These are phyloP conservation scores for Fusarium euwallaceae DNA, from an alignment of 2,329 filamentous ascomycete species.

Conservation along the genomic window DNA sequence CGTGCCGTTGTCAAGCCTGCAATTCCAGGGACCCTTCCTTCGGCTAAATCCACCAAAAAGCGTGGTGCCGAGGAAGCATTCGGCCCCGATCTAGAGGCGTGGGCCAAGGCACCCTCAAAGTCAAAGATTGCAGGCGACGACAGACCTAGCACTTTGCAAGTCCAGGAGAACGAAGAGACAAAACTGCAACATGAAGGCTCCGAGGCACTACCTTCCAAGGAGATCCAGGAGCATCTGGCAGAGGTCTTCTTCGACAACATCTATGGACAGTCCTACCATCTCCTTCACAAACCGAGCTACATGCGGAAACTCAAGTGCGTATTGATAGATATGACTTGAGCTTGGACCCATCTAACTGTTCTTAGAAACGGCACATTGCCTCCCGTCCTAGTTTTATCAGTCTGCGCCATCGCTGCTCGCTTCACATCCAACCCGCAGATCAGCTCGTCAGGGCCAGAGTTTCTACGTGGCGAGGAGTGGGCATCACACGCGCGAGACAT, in stretches of 20 bases:
- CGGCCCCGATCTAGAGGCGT: constrained; percentile 82
- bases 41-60: constrained; percentile 75
- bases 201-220: constrained; percentile 84
- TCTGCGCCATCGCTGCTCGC: constrained; percentile 94
- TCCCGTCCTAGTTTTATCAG: constrained; percentile 90
- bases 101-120: constrained; percentile 74
- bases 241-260: constrained; percentile 97
- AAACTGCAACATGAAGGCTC: constrained; percentile 84
- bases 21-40: constrained; percentile 66
- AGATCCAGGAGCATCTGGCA: constrained; percentile 92
- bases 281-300: constrained; percentile 97
- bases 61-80: constrained; percentile 90
- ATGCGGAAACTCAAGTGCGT: constrained; percentile 85
- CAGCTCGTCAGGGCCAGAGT: constrained; percentile 77
- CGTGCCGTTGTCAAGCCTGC: constrained; percentile 89
- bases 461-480: constrained; percentile 92
- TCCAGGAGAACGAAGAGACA: constrained; percentile 78
- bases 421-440: constrained; percentile 92
- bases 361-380: constrained; percentile 73
- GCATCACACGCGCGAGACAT: constrained; percentile 89
- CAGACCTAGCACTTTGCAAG: constrained; percentile 64
- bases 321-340: neutral
- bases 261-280: constrained; percentile 94
- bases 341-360: constrained; percentile 15
- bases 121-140: constrained; percentile 60